phyloP scores from a whole-genome alignment of 1,139 yeast species.

The Geotrichum candidum region DNA sequence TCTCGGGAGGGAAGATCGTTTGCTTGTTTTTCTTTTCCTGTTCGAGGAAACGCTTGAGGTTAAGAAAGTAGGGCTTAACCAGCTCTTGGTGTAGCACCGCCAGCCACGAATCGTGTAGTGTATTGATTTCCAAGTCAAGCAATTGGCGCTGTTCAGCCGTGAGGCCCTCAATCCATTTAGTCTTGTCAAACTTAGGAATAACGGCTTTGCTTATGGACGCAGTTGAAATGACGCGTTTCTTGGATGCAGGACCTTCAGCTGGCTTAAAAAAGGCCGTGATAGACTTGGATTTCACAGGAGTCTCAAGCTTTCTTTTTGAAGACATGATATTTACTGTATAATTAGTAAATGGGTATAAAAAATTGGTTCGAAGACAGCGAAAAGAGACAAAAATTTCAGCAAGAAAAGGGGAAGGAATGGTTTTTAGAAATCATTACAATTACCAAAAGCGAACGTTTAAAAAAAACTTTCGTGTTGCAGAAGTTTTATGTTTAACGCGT shows the following conservation, averaged over 20 bases:
- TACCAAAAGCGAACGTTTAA: background rate
- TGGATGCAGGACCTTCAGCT: slow-evolving; percentile 4
- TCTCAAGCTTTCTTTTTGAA: slow-evolving; percentile 11
- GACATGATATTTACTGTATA: slow-evolving; percentile 6
- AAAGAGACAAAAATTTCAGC: background rate
- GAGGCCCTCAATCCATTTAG: slow-evolving; percentile 50
- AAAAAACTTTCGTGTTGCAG: background rate
- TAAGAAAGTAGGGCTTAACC: slow-evolving; percentile 79
- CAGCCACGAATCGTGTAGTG: slow-evolving; percentile 77
- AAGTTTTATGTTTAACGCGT: background rate
- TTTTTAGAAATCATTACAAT: background rate
- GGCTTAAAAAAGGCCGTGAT: slow-evolving; percentile 16
- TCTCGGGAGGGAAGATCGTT: slow-evolving; percentile 67
- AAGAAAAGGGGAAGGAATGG: background rate
- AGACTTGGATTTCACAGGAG: slow-evolving; percentile 8
- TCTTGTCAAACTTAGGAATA: slow-evolving; percentile 41
- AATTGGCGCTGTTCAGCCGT: slow-evolving; percentile 49
- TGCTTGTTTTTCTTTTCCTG: slow-evolving; percentile 34
- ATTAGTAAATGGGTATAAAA: background rate
- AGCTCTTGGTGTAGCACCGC: slow-evolving; percentile 61
- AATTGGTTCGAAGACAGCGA: background rate
- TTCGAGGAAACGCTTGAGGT: slow-evolving; percentile 56
- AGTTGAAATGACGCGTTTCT: slow-evolving; percentile 6
- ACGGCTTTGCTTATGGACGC: background rate
- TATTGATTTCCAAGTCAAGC: slow-evolving; percentile 59